Percentiles rank a stretch among this genome's conserved stretches.
phyloP scores from a whole-genome alignment of 164 flowering plant species.

The Euptelea pleiosperma region DNA sequence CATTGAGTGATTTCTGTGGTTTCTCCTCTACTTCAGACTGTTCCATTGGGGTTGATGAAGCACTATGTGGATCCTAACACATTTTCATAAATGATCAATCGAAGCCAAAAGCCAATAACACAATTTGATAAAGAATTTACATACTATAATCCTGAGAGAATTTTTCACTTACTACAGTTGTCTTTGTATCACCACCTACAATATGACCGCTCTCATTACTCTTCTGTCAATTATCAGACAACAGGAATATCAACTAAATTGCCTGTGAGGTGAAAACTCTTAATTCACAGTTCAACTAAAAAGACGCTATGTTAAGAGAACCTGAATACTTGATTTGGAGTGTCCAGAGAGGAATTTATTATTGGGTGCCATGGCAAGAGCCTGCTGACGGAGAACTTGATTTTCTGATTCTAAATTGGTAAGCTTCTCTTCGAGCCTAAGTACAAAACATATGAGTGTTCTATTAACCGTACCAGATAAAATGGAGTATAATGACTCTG shows the following conservation, averaged over 20 bases:
- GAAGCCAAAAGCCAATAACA: background rate
- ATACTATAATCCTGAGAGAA: background rate
- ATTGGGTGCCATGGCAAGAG: conserved; percentile 80
- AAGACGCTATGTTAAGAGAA: conserved; percentile 18
- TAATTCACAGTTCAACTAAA: background rate
- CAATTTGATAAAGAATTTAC: background rate
- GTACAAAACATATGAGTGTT: conserved; percentile 8
- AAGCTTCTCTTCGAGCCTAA: conserved; percentile 93
- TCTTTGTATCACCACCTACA: conserved; percentile 37
- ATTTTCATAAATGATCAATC: conserved; percentile 12
- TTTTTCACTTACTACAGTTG: conserved; percentile 44
- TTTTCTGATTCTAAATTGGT: conserved; percentile 89
- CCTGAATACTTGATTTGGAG: conserved; percentile 87
- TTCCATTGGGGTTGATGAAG: conserved; percentile 54
- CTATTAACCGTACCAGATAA: background rate
- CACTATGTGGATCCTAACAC: conserved; percentile 64
- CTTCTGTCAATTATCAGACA: conserved; percentile 44
- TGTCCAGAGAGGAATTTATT: conserved; percentile 76
- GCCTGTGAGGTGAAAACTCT: background rate
- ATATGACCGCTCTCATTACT: conserved; percentile 53
- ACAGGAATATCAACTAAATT: conserved; percentile 8
- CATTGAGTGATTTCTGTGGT: conserved; percentile 95
- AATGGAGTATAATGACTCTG: background rate
- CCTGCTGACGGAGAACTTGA: conserved; percentile 95
- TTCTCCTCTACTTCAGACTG: conserved; percentile 76